Evolutionary conservation across 805 yeast species (phyloP).

Genomic region (Candida pseudoglaebosa): DNA sequence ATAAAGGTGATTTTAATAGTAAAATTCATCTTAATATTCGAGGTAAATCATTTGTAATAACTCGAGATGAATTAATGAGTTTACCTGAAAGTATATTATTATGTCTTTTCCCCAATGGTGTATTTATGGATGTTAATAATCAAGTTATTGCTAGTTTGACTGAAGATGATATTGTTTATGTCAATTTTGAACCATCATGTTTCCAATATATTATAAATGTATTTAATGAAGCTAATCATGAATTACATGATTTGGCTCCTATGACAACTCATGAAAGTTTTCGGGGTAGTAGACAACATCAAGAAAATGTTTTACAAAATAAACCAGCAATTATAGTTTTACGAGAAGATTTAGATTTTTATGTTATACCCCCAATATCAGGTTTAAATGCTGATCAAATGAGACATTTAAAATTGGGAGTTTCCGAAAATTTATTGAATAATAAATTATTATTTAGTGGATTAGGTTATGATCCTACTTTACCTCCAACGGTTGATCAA

Average conservation of each 20-base stretch:
- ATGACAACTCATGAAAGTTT: slow-evolving; percentile 33
- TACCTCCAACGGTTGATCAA: slow-evolving; percentile 36
- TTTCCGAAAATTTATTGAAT: slow-evolving; percentile 60
- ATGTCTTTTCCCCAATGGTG: slow-evolving; percentile 88
- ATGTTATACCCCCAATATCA: slow-evolving; percentile 73
- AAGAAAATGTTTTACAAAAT: slow-evolving; percentile 56
- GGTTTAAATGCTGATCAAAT: slow-evolving; percentile 57
- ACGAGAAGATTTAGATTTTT: slow-evolving; percentile 91
- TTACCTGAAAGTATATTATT: slow-evolving; percentile 86
- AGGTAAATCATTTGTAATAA: slow-evolving; percentile 67
- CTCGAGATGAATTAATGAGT: slow-evolving; percentile 85
- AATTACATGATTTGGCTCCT: slow-evolving; percentile 30
- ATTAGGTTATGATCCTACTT: slow-evolving; percentile 49
- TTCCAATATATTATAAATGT: slow-evolving; percentile 76
- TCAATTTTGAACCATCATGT: slow-evolving; percentile 83
- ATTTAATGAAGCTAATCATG: slow-evolving; percentile 67
- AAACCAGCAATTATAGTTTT: slow-evolving; percentile 90
- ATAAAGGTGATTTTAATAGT: slow-evolving; percentile 54
- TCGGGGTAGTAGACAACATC: slow-evolving; percentile 12
- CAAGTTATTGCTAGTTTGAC: slow-evolving; percentile 75
- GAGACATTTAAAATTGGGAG: slow-evolving; percentile 64
- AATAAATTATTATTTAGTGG: slow-evolving; percentile 74
- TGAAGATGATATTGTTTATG: slow-evolving; percentile 74
- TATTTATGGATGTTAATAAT: slow-evolving; percentile 72
- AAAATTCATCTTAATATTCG: slow-evolving; percentile 75